phyloP scores from a whole-genome alignment of 305 asterid species.

The Euphrasia arctica region DNA sequence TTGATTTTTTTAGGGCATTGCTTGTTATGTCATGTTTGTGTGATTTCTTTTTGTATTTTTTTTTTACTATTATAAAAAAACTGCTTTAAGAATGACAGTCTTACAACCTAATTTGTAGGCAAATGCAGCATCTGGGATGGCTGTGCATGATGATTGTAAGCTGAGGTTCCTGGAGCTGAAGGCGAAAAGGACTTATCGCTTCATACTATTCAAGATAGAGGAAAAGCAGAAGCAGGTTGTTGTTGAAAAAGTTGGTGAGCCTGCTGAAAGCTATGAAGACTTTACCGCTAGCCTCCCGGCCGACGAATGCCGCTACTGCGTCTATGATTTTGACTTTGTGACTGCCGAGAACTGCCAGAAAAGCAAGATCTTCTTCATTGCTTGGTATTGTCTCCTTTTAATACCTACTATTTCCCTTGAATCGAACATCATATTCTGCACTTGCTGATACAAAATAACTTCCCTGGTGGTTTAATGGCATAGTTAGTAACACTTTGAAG shows the following conservation, averaged over 20 bases:
- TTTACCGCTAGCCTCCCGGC: constrained; percentile 46
- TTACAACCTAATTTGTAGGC: constrained; percentile 32
- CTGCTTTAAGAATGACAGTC: not conserved
- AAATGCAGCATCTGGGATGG: constrained; percentile 20
- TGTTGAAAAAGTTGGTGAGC: constrained; percentile 53
- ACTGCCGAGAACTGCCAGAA: constrained; percentile 56
- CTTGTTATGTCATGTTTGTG: constrained; percentile 7
- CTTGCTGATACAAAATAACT: too few species aligned
- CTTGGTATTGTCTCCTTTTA: constrained; percentile 33
- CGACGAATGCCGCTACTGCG: constrained; percentile 49
- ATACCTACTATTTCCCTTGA: constrained; percentile 5
- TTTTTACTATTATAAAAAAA: too few species aligned
- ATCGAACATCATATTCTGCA: not conserved
- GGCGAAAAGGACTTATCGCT: constrained; percentile 46
- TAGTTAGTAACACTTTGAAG: not conserved
- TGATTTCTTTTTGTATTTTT: not conserved
- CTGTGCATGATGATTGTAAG: constrained; percentile 49
- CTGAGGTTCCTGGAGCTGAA: constrained; percentile 46
- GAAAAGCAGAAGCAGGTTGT: constrained; percentile 51
- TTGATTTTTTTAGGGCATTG: not conserved
- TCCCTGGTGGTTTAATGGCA: too few species aligned
- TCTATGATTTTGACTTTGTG: constrained; percentile 49
- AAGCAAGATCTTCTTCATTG: constrained; percentile 29
- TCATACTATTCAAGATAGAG: constrained; percentile 44
- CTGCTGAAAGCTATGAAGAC: constrained; percentile 41